Conservation (phyloP, 2,329 filamentous ascomycete genomes). For the Colletotrichum gloeosporioides region DNA sequence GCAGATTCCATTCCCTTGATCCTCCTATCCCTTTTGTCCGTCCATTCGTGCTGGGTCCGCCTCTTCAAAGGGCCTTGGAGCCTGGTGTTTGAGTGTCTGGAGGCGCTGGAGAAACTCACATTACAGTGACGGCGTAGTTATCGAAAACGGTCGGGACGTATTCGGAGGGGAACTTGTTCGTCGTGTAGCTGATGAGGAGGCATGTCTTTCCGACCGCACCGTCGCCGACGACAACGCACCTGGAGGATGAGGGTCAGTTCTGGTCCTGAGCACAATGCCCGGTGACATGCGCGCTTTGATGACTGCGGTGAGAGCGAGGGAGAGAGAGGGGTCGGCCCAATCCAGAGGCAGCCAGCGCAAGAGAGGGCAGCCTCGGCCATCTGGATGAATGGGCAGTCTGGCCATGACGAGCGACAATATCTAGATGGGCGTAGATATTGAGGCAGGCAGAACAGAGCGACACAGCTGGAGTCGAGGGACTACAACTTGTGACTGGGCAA, state of each 20-base stretch:
- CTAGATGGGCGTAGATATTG: neutral
- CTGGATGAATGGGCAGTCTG: neutral
- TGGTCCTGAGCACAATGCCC: neutral
- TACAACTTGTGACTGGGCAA: slow-evolving; percentile 9
- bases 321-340: neutral
- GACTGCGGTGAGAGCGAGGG: neutral
- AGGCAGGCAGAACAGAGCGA: slow-evolving; percentile 10
- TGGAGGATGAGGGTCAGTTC: slow-evolving; percentile 41
- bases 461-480: slow-evolving; percentile 16
- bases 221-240: slow-evolving; percentile 98
- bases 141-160: slow-evolving; percentile 99
- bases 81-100: neutral
- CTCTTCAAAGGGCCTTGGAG: neutral
- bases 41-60: neutral
- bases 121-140: slow-evolving; percentile 99
- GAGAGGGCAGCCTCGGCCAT: neutral
- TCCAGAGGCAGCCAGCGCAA: neutral
- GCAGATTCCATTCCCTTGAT: neutral
- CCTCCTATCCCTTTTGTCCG: neutral
- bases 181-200: slow-evolving; percentile 98
- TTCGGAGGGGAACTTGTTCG: slow-evolving; percentile 99
- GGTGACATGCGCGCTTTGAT: slow-evolving; percentile 21
- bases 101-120: slow-evolving; percentile 69
- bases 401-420: neutral
- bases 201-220: slow-evolving; percentile 99